Percentiles rank a stretch among this genome's conserved stretches.
phyloP scores from a whole-genome alignment of 495 filamentous ascomycete species.

The Ascobolus immersus region DNA sequence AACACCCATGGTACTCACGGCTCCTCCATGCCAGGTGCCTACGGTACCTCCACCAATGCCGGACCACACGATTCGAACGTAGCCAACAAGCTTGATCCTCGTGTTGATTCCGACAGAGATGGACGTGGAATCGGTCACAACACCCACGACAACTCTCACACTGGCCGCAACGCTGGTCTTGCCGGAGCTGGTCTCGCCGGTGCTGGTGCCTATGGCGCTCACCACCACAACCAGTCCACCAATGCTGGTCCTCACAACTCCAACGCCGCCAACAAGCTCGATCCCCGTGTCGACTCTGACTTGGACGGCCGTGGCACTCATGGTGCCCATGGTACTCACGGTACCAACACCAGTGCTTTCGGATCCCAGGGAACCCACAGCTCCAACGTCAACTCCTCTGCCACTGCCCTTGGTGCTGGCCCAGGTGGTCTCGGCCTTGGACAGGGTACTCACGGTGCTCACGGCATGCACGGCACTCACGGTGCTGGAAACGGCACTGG shows the following conservation, averaged over 20 bases:
- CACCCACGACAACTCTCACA: not conserved
- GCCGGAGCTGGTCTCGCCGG: slow-evolving; percentile 7
- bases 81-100: slow-evolving; percentile 26
- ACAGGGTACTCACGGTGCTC: slow-evolving; percentile 3
- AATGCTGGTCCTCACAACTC: slow-evolving; percentile 27
- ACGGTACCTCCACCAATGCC: slow-evolving; percentile 18
- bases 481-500: not conserved
- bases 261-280: slow-evolving; percentile 21
- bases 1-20: slow-evolving; percentile 10
- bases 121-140: slow-evolving; percentile 9
- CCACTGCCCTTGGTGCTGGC: not conserved
- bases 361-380: slow-evolving; percentile 10
- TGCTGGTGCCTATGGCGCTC: slow-evolving; percentile 9
- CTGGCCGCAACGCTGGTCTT: slow-evolving; percentile 4
- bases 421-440: not conserved
- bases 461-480: slow-evolving; percentile 8
- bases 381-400: slow-evolving; percentile 10
- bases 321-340: slow-evolving; percentile 2
- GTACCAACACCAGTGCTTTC: slow-evolving; percentile 13
- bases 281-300: slow-evolving; percentile 25
- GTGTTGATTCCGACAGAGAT: slow-evolving; percentile 23
- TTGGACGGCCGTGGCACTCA: slow-evolving; percentile 14
- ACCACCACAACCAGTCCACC: slow-evolving; percentile 4
- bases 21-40: slow-evolving; percentile 9
- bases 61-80: slow-evolving; percentile 23